These are phyloP conservation scores for Cutaneotrichosporon sp. DNA, from an alignment of 1,284 basidiomycete genomes.

Conservation along the genomic window DNA sequence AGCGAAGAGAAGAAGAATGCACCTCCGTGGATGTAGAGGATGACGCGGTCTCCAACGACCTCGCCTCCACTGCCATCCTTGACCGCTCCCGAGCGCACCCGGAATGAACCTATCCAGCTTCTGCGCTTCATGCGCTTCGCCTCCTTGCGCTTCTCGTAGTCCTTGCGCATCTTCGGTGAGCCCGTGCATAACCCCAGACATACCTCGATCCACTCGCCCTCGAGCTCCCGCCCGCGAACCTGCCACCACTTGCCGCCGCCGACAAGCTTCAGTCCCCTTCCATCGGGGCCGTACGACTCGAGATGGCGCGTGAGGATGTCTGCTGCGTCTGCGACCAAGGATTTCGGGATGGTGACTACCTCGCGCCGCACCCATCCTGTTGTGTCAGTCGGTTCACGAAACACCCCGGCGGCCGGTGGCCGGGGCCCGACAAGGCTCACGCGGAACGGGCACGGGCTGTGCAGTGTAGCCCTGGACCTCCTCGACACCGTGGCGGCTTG, in stretches of 20 bases:
- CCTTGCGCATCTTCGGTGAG: slow-evolving; percentile 50
- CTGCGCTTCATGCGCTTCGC: slow-evolving; percentile 1
- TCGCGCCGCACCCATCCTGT: slow-evolving; percentile 48
- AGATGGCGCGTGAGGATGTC: slow-evolving; percentile 50
- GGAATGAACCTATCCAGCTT: slow-evolving; percentile 5
- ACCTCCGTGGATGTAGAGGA: slow-evolving; percentile 53
- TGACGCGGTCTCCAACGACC: slow-evolving; percentile 47
- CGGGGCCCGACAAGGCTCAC: slow-evolving; percentile 27
- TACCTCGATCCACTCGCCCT: slow-evolving; percentile 81
- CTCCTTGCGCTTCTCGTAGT: slow-evolving; percentile 41
- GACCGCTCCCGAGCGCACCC: slow-evolving; percentile 15
- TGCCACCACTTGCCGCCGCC: slow-evolving; percentile 96
- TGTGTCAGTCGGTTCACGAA: slow-evolving; percentile 1
- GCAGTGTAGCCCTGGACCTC: slow-evolving; percentile 54
- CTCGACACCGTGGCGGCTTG: slow-evolving; percentile 48
- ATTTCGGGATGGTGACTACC: slow-evolving; percentile 48
- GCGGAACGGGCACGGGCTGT: slow-evolving; percentile 46
- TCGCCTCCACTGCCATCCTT: slow-evolving; percentile 42
- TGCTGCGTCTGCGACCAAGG: slow-evolving; percentile 43
- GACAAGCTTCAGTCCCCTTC: slow-evolving; percentile 53
- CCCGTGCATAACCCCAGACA: slow-evolving; percentile 15
- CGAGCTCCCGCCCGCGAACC: slow-evolving; percentile 69
- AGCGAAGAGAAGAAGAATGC: slow-evolving; percentile 52
- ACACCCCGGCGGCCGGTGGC: not conserved
- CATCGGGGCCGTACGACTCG: slow-evolving; percentile 35